Base-by-base conservation (phyloP, 352 stramenopile genomes). In the Plasmopara viticola region DNA sequence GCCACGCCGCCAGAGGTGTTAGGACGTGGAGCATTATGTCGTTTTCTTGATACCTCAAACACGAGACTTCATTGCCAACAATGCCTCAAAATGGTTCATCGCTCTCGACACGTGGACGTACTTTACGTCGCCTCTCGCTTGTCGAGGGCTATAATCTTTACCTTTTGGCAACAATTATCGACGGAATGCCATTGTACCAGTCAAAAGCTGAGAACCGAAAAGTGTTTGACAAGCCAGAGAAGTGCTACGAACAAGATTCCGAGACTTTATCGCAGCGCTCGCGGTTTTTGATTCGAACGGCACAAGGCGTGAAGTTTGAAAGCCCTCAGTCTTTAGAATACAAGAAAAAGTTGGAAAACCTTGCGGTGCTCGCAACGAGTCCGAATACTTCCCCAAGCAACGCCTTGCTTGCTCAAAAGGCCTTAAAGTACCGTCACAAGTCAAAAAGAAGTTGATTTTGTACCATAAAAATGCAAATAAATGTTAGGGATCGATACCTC, bases 241-340 rank as follows among this genome's bases (percentile, higher is more conserved):
- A 25, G 20, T 25, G 20, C 20, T 3, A 25, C 20, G 20, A 25
- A 25, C 20, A 25, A 25, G 20, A 25, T 25, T 25, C 20, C 20
- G 20, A 25, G 20, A 14, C 4, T 29, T 28, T 5, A 10, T 34
- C 42, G 7, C 59, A n/a, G 43, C 57, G 53, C 2, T 58, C 45
- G 35, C 63, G 56, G 49, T 70, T 57, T 12, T 37, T 58, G 14
- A 58, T 70, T 38, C 53, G 53, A 51, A 70, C 62, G 1, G 52
- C 57, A 48, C 62, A 70, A 54, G 62, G 62, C 2, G 34, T 70
- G 1, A 41, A 55, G 10, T 66, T 70, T 45, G 42, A 60, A 17
- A 56, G 62, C 51, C 4, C 31, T 12, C 48, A 50, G 10, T 45
- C 28, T 20, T 50, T 51, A 9, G 44, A 50, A 10, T 58, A 66